Evolutionary conservation across 2,329 filamentous ascomycete species (phyloP).

Genomic region (Cytospora piceae): DNA sequence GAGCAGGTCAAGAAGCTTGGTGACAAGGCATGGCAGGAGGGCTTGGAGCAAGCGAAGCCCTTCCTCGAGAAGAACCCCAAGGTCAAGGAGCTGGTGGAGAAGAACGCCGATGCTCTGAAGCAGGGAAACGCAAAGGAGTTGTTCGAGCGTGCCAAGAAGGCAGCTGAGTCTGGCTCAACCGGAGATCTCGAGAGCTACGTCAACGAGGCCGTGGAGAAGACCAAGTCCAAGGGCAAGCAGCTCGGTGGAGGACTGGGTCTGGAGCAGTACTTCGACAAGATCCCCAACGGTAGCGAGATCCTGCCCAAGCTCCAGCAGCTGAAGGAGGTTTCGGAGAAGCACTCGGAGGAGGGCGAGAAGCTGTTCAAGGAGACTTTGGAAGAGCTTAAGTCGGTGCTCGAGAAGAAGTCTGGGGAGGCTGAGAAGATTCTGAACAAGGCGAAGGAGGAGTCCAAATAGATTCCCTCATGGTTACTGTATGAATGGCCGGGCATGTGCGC

Average conservation of each 20-base stretch:
- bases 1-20: constrained; percentile 69
- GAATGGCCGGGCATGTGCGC: background rate
- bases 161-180: constrained; percentile 63
- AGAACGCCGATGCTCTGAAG: constrained; percentile 71
- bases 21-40: constrained; percentile 74
- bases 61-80: constrained; percentile 77
- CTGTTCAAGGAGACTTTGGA: constrained; percentile 70
- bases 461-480: background rate
- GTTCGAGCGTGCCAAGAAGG: constrained; percentile 64
- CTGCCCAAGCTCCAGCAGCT: constrained; percentile 68
- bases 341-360: constrained; percentile 70
- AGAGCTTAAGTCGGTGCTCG: constrained; percentile 66
- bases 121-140: constrained; percentile 67
- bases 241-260: constrained; percentile 49
- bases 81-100: constrained; percentile 71
- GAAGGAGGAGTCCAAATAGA: constrained; percentile 50
- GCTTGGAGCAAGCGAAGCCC: constrained; percentile 70
- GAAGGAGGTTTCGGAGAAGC: constrained; percentile 66
- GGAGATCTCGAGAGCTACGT: constrained; percentile 65
- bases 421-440: constrained; percentile 62
- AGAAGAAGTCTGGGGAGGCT: constrained; percentile 60
- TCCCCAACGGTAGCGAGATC: constrained; percentile 67
- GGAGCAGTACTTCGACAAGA: constrained; percentile 66
- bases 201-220: constrained; percentile 60
- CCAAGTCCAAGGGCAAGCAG: constrained; percentile 54